These are phyloP conservation scores for Lachnellula arida DNA, from an alignment of 2,329 filamentous ascomycete species.

Conservation along the genomic window DNA sequence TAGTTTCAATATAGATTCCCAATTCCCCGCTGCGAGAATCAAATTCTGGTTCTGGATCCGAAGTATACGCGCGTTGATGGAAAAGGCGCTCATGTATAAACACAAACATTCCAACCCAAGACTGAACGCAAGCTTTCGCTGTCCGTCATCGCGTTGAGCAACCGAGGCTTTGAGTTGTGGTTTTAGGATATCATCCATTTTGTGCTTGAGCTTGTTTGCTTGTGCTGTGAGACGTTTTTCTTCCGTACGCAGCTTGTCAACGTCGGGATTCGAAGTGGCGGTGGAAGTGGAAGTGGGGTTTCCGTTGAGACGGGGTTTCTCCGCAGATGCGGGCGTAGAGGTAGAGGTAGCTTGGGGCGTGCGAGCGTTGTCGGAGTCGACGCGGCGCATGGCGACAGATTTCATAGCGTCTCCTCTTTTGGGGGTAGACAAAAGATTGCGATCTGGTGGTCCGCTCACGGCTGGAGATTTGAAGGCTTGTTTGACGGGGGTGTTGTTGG, in stretches of 20 bases:
- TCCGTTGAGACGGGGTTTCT: slow-evolving; percentile 29
- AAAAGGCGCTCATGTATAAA: slow-evolving; percentile 29
- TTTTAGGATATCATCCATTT: slow-evolving; percentile 29
- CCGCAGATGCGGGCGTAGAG: slow-evolving; percentile 28
- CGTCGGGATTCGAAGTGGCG: slow-evolving; percentile 1
- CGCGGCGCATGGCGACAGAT: slow-evolving; percentile 34
- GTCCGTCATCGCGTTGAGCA: slow-evolving; percentile 9
- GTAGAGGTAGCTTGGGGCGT: slow-evolving; percentile 34
- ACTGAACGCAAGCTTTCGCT: slow-evolving; percentile 24
- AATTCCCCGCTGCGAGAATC: slow-evolving; percentile 34
- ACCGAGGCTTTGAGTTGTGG: slow-evolving; percentile 13
- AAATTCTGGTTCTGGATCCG: slow-evolving; percentile 4
- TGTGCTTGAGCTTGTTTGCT: slow-evolving; percentile 28
- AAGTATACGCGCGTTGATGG: slow-evolving; percentile 9
- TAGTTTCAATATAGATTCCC: slow-evolving; percentile 43
- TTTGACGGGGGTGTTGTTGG: slow-evolving; percentile 32
- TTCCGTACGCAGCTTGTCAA: slow-evolving; percentile 11
- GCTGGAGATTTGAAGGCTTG: slow-evolving; percentile 33
- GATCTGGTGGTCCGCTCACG: slow-evolving; percentile 22
- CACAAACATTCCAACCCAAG: slow-evolving; percentile 27
- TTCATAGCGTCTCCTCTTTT: slow-evolving; percentile 37
- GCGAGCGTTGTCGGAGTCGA: slow-evolving; percentile 38
- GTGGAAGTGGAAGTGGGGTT: slow-evolving; percentile 2
- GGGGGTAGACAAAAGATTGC: slow-evolving; percentile 35
- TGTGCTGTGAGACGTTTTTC: slow-evolving; percentile 14